Evolutionary conservation across 768 basidiomycete species (phyloP), one percentile per base, ranked within the genome.

Genomic region (Kwoniella mangroviensis): DNA sequence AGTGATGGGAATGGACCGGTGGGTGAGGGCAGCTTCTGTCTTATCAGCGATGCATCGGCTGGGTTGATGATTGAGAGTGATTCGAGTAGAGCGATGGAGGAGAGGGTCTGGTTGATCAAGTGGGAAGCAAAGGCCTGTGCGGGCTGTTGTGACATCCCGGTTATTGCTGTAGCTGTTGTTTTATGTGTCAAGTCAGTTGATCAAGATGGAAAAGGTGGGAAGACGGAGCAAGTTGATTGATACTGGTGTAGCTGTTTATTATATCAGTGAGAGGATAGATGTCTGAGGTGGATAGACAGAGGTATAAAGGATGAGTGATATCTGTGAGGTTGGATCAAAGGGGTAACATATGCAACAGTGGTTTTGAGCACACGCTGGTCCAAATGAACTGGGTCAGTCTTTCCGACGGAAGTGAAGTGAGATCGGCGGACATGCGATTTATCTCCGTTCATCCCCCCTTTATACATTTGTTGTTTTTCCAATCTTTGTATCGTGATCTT

Each of bases 1-100:
- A 80, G 64, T 12, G 70, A 52, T n/a, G 79, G 77, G 70, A 80
- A 80, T 19, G 79, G 77, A 19, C 79, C 79, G 17, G 71, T 69
- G 5, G 79, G 72, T 4, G 73, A 68, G 5, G 79, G 79, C 6
- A 80, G 52, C 56, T 75, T 78, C 42, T 75, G 71, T 7, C 79
- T 67, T 13, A 80, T 80, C 13, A 74, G 43, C 10, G 69, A 62
- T 4, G 79, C 77, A 68, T 80, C 79, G 10, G 65, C n/a, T 1
- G 77, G 51, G 21, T 42, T 65, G 56, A 80, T 60, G 34, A 80
- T 42, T 52, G 55, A 54, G 17, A 80, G 68, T 43, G 72, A 72
- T 54, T 80, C 79, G 26, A 80, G 74, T 11, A 78, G 24, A 21
- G 72, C 53, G 45, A 80, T 64, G 2, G 79, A 75, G 4, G 75